A percentile compares a stretch with the other conserved stretches of the same genome.
These are phyloP conservation scores for Smallanthus sonchifolius DNA, from an alignment of 129 eudicot species.

Conservation along the genomic window DNA sequence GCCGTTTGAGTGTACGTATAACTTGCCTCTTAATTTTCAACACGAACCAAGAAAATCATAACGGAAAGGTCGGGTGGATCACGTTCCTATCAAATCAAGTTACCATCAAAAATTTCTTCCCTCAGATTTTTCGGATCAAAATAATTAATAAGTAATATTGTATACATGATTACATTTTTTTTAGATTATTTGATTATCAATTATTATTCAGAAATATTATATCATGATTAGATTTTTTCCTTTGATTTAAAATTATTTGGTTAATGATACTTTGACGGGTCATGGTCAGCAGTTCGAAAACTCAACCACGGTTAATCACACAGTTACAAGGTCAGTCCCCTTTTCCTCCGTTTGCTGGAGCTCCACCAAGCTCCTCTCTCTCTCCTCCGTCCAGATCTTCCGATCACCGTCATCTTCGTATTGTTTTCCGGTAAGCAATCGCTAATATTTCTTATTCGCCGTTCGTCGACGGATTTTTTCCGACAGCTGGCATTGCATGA, in stretches of 20 bases:
- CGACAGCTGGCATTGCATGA: conserved; percentile 5
- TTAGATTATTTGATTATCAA: too few species aligned
- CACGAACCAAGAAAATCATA: too few species aligned
- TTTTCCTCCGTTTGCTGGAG: conserved; percentile 17
- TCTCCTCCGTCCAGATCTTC: conserved; percentile 30
- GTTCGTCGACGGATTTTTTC: background rate
- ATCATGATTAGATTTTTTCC: background rate
- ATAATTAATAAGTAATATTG: too few species aligned
- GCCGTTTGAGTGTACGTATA: too few species aligned
- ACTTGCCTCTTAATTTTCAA: too few species aligned
- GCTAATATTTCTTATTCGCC: conserved; percentile 2
- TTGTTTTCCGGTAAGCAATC: conserved; percentile 23
- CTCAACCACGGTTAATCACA: conserved; percentile 23
- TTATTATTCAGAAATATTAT: background rate
- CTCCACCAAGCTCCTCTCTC: conserved; percentile 25
- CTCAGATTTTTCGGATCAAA: too few species aligned
- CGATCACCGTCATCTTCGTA: conserved; percentile 19
- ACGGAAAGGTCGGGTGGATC: too few species aligned
- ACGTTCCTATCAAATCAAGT: too few species aligned
- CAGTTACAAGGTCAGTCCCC: conserved; percentile 17
- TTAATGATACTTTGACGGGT: background rate
- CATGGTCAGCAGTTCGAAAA: conserved; percentile 2
- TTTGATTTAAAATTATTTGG: too few species aligned
- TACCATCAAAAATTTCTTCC: too few species aligned
- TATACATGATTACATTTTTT: background rate